A percentile compares a stretch with the other conserved stretches of the same genome.
phyloP scores from a whole-genome alignment of 1,284 basidiomycete species.

The Cryptococcus maquisensis region DNA sequence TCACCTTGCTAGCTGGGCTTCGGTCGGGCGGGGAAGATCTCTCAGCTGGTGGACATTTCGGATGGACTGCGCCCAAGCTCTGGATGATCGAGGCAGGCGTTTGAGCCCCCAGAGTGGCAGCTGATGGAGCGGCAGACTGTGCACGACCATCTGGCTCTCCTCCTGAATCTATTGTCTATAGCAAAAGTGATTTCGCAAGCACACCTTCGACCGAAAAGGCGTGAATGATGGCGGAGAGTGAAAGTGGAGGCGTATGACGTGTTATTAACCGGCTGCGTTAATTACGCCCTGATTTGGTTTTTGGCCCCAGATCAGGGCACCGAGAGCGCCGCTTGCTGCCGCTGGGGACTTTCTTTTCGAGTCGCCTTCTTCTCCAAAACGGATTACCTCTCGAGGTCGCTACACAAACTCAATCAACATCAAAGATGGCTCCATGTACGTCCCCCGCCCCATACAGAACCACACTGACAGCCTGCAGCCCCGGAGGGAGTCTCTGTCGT shows the following conservation, averaged over 20 bases:
- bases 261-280: background rate
- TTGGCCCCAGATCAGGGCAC: no score
- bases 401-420: background rate
- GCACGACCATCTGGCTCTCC: no score
- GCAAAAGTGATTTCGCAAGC: no score
- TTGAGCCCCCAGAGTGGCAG: no score
- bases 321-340: no score
- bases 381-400: no score
- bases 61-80: background rate
- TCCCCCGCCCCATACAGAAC: background rate
- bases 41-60: conserved; percentile 23
- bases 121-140: no score
- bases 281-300: no score
- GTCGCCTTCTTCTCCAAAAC: background rate
- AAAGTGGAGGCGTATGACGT: background rate
- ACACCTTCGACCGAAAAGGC: no score
- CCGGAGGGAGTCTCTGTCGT: conserved; percentile 41
- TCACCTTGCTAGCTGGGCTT: conserved; percentile 17
- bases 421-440: conserved; percentile 20
- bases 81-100: background rate
- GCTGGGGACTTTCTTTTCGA: background rate
- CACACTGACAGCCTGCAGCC: conserved; percentile 12
- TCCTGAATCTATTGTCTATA: no score
- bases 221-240: background rate
- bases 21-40: conserved; percentile 22